Base-by-base conservation (phyloP, 139 green algal species). In the Ulvella scutata region DNA sequence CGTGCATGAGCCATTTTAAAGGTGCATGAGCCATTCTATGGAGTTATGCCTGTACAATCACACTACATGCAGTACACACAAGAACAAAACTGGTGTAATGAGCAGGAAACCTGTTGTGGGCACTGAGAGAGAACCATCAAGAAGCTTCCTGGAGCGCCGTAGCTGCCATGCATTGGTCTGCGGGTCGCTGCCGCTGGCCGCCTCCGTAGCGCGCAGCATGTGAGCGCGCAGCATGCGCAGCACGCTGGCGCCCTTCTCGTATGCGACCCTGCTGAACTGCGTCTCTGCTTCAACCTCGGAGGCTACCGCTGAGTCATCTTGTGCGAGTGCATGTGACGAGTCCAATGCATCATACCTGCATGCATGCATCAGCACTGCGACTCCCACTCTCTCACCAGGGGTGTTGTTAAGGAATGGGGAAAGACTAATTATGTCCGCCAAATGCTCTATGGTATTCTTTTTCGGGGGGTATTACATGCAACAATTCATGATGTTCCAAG, bases 201-300 rank as follows among this genome's bases (percentile, higher is more conserved):
- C 60, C 17, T 13, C 28, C 13, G 17, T 2, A 23, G 21, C 13
- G 26, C 34, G 62, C 62, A 74, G 36, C 3, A 94, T 59, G 81
- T 87, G 92, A 4, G 90, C 85, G 0, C 88, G 82, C 76, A 97
- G 84, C 90, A 97, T 97, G 67, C 91, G 86, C 59, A 97, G 84
- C 61, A 97, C 84, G 7, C 84, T 81, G 3, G 80, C 84, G 38
- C 93, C 92, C 81, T 96, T 93, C 23, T 87, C 43, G 74, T 96
- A 95, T 77, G 77, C 82, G 28, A 94, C 78, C 3, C 62, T 26
- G 72, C 94, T 89, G 72, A 94, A 95, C 43, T 87, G 77, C 74
- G 78, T 80, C 59, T 88, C 81, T 1, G 80, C 73, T 13, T 84
- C 77, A n/a, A 75, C n/a, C 37, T 83, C 74, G 0, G 78, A 76